Percentiles rank a stretch among this genome's conserved stretches.
Conservation (phyloP, 441 rosid species). For the Omphalea diandra region DNA sequence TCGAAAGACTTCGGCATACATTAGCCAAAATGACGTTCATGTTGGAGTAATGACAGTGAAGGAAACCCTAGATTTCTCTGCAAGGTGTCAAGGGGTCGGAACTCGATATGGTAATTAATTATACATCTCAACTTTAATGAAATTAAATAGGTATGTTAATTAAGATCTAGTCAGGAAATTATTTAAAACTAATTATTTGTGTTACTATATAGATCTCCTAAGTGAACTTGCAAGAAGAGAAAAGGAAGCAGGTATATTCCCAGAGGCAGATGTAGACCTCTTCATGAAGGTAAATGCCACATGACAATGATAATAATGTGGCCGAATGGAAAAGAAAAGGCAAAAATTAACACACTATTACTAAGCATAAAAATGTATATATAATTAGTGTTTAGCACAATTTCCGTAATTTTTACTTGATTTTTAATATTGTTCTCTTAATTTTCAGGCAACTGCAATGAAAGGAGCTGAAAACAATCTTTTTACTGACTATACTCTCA, state of each 20-base stretch:
- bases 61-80: conserved; percentile 33
- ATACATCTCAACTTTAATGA: neutral
- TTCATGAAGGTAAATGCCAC: conserved; percentile 41
- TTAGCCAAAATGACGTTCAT: conserved; percentile 37
- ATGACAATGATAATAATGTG: too few relatives aligned
- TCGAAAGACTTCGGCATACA: conserved; percentile 31
- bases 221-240: conserved; percentile 33
- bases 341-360: neutral
- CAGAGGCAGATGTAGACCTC: conserved; percentile 34
- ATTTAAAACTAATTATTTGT: neutral
- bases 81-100: conserved; percentile 35
- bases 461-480: conserved; percentile 61
- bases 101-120: conserved; percentile 25
- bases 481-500: conserved; percentile 64
- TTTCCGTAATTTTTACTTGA: neutral
- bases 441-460: conserved; percentile 55
- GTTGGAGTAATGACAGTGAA: conserved; percentile 31
- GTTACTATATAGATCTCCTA: conserved; percentile 26
- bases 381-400: neutral
- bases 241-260: conserved; percentile 30
- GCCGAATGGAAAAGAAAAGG: too few relatives aligned
- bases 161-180: neutral
- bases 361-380: too few relatives aligned
- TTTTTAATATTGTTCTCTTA: neutral
- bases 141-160: neutral